These are phyloP conservation scores for Nemania sp. DNA, from an alignment of 2,329 filamentous ascomycete species.

Conservation along the genomic window DNA sequence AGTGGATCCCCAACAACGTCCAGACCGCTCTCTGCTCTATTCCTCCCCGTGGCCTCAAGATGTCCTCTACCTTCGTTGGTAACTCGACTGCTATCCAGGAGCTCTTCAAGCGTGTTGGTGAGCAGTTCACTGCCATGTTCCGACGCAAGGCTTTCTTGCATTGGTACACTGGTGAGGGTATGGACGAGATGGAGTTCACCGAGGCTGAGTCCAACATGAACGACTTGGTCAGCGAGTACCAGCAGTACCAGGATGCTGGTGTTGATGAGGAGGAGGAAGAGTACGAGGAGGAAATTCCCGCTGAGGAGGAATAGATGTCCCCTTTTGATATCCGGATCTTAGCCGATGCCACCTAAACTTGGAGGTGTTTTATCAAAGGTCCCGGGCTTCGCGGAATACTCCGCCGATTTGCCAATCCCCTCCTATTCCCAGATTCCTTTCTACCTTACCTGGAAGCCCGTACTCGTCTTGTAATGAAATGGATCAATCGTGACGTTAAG, in stretches of 20 bases:
- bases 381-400: constrained; percentile 35
- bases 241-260: constrained; percentile 99
- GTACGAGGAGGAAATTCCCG: constrained; percentile 85
- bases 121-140: constrained; percentile 99
- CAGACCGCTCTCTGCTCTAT: constrained; percentile 99
- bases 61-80: constrained; percentile 98
- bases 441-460: constrained; percentile 44
- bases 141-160: constrained; percentile 99
- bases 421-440: constrained; percentile 45
- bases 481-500: constrained; percentile 43
- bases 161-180: constrained; percentile 99
- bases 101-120: constrained; percentile 99
- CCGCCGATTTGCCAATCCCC: constrained; percentile 38
- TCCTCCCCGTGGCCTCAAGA: constrained; percentile 96
- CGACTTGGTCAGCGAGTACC: constrained; percentile 99
- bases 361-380: constrained; percentile 35
- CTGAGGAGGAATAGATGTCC: constrained; percentile 65
- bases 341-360: constrained; percentile 37
- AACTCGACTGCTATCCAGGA: constrained; percentile 99
- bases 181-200: constrained; percentile 99
- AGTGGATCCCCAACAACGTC: constrained; percentile 99
- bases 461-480: constrained; percentile 47
- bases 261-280: constrained; percentile 98
- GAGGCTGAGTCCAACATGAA: constrained; percentile 99
- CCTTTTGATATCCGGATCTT: constrained; percentile 39